Conservation (phyloP, 2,329 filamentous ascomycete genomes). For the Calonectria ilicicola region DNA sequence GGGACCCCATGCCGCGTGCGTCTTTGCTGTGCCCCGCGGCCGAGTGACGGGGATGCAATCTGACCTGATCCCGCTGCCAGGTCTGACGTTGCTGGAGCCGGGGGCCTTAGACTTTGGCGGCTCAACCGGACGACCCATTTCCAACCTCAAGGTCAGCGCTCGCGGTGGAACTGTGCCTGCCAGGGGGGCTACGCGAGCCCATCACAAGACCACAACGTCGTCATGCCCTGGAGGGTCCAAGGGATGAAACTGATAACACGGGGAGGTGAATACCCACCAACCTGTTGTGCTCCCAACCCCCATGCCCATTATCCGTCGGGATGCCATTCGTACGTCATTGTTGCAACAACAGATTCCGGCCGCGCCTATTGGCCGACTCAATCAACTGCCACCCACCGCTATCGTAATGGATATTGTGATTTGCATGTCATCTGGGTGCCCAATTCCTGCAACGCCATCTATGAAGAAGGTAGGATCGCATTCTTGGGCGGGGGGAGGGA, state of each 20-base stretch:
- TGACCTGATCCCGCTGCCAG: constrained; percentile 23
- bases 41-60: constrained; percentile 16
- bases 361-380: background rate
- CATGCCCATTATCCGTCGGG: background rate
- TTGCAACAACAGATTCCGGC: background rate
- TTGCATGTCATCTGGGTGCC: constrained; percentile 12
- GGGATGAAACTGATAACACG: background rate
- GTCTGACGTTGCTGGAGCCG: constrained; percentile 5
- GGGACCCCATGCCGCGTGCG: constrained; percentile 12
- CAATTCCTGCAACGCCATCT: constrained; percentile 14
- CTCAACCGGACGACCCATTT: constrained; percentile 17
- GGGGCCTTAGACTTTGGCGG: constrained; percentile 13
- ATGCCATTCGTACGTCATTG: constrained; percentile 5
- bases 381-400: background rate
- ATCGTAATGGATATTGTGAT: background rate
- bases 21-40: constrained; percentile 12
- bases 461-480: background rate
- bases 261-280: background rate
- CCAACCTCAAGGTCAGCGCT: constrained; percentile 2
- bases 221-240: background rate
- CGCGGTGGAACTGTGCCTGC: background rate
- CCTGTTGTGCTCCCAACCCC: constrained; percentile 1
- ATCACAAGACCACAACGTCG: constrained; percentile 8
- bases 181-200: constrained; percentile 6
- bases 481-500: background rate